A percentile compares a stretch with the other conserved stretches of the same genome.
phyloP scores from a whole-genome alignment of 2,329 filamentous ascomycete genomes.

The Arthrobotrys pseudoclavata region DNA sequence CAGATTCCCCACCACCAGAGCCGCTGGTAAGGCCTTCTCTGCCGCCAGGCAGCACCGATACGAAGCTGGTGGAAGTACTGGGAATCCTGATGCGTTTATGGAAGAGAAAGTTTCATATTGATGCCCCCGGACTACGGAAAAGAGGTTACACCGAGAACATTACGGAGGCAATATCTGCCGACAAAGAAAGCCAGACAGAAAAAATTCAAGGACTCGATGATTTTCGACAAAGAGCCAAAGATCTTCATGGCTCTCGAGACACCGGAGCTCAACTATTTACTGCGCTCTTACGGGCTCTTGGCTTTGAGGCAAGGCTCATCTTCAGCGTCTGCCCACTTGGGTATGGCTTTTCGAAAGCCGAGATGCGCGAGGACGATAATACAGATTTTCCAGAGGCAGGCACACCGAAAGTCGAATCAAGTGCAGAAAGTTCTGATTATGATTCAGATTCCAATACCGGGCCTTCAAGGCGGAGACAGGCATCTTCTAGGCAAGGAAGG shows the following conservation, averaged over 20 bases:
- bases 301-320: constrained; percentile 83
- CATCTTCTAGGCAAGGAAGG: constrained; percentile 9
- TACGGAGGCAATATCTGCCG: constrained; percentile 2
- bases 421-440: constrained; percentile 14
- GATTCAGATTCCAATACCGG: constrained; percentile 15
- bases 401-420: constrained; percentile 29
- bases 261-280: constrained; percentile 92
- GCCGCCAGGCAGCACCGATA: constrained; percentile 74
- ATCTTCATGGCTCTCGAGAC: constrained; percentile 79
- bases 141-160: constrained; percentile 74
- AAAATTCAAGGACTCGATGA: constrained; percentile 70
- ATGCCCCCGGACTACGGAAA: constrained; percentile 85
- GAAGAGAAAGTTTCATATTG: constrained; percentile 85
- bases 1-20: constrained; percentile 66
- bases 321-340: constrained; percentile 86
- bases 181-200: constrained; percentile 72
- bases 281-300: constrained; percentile 85
- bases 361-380: constrained; percentile 78
- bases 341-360: constrained; percentile 70
- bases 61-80: constrained; percentile 76
- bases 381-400: constrained; percentile 72
- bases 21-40: constrained; percentile 80
- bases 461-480: background rate
- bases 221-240: constrained; percentile 29
- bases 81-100: constrained; percentile 85